Conservation (phyloP, 352 stramenopile species). For the Phytophthora citricola region DNA sequence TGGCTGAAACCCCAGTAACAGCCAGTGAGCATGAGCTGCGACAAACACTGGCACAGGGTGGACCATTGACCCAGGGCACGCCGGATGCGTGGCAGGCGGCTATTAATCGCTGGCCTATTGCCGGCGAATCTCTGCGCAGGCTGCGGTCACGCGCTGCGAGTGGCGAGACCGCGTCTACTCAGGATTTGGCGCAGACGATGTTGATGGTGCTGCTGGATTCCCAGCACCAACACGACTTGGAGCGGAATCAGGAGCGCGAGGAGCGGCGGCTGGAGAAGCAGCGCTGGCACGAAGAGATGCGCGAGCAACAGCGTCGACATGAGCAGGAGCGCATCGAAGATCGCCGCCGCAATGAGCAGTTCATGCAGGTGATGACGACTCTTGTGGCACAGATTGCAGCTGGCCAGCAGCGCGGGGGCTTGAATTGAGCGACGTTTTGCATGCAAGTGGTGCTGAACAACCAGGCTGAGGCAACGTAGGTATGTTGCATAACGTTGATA, state of each 20-base stretch:
- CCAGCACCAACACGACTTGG: conserved; percentile 41
- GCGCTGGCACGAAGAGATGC: conserved; percentile 38
- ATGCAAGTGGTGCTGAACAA: neutral
- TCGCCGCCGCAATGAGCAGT: conserved; percentile 38
- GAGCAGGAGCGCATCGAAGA: conserved; percentile 41
- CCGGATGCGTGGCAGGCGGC: conserved; percentile 38
- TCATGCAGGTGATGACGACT: conserved; percentile 45
- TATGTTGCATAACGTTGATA: conserved; percentile 21
- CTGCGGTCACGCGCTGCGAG: conserved; percentile 32
- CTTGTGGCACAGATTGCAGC: conserved; percentile 38
- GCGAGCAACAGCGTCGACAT: conserved; percentile 31
- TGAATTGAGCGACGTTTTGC: conserved; percentile 28
- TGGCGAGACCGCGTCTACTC: conserved; percentile 23
- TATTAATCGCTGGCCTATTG: conserved; percentile 34
- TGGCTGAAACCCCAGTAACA: conserved; percentile 24
- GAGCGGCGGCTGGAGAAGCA: conserved; percentile 35
- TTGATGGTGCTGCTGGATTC: conserved; percentile 39
- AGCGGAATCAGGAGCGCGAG: conserved; percentile 38
- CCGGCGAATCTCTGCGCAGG: conserved; percentile 25
- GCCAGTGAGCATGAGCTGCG: conserved; percentile 34
- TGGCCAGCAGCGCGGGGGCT: conserved; percentile 25
- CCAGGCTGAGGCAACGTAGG: neutral
- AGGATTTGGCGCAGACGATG: conserved; percentile 40
- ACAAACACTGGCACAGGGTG: conserved; percentile 28
- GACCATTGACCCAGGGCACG: conserved; percentile 20